Evolutionary conservation across 2,329 filamentous ascomycete species (phyloP).

Genomic region (Daldinia sp.): DNA sequence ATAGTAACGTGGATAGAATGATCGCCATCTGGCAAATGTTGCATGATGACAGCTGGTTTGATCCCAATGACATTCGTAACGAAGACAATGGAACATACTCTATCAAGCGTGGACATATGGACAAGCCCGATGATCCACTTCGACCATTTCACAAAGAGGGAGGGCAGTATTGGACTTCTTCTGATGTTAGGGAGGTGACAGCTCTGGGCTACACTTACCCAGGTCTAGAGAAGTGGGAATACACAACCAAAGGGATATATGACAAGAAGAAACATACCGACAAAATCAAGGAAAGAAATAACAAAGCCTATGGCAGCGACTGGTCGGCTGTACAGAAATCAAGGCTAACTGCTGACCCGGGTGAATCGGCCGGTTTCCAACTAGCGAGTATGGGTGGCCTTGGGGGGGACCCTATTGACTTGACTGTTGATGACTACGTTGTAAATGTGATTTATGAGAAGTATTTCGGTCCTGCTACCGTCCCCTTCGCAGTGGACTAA

Average conservation of each 20-base stretch:
- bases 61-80: not conserved
- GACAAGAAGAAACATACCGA: not conserved
- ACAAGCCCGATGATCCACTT: slow-evolving; percentile 1
- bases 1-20: slow-evolving; percentile 3
- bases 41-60: not conserved
- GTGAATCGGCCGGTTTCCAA: too few relatives aligned
- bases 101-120: not conserved
- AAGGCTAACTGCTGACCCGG: not conserved
- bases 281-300: not conserved
- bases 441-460: slow-evolving; percentile 1
- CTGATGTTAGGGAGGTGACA: slow-evolving; percentile 1
- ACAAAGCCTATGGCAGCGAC: not conserved
- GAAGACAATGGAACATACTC: not conserved
- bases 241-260: not conserved
- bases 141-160: not conserved
- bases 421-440: not conserved
- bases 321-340: not conserved
- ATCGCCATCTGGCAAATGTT: slow-evolving; percentile 2
- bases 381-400: not conserved
- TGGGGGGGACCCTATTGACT: not conserved
- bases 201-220: slow-evolving; percentile 1
- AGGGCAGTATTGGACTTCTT: slow-evolving; percentile 2
- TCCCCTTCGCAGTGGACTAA: not conserved
- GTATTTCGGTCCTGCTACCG: not conserved
- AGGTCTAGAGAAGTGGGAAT: not conserved